Conservation (phyloP, 2,329 filamentous ascomycete genomes). For the Penicillium brasilianum region DNA sequence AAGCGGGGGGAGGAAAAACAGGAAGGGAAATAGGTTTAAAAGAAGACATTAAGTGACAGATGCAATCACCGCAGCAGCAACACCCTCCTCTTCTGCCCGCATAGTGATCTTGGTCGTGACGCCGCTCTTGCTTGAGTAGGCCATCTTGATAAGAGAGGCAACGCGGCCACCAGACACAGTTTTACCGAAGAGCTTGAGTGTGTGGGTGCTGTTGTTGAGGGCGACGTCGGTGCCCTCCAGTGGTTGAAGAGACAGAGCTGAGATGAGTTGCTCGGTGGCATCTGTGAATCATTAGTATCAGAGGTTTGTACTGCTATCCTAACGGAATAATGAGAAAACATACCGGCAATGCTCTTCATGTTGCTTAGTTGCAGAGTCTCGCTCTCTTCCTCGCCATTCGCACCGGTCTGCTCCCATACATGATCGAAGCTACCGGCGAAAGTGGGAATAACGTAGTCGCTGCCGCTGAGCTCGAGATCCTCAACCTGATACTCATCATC, state of each 20-base stretch:
- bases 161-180: conserved; percentile 89
- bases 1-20: conserved; percentile 11
- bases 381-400: conserved; percentile 84
- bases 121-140: conserved; percentile 86
- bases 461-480: conserved; percentile 86
- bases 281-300: conserved; percentile 60
- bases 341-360: conserved; percentile 91
- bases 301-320: conserved; percentile 15
- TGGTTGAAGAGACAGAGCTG: conserved; percentile 86
- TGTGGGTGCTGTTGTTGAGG: conserved; percentile 86
- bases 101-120: conserved; percentile 96
- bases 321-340: conserved; percentile 41
- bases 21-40: conserved; percentile 28
- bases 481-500: conserved; percentile 98
- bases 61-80: conserved; percentile 81
- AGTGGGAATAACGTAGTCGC: conserved; percentile 90
- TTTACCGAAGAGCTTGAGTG: conserved; percentile 94
- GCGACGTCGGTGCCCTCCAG: conserved; percentile 93
- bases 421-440: conserved; percentile 96
- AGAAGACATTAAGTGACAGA: conserved; percentile 71
- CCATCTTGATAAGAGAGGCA: conserved; percentile 87
- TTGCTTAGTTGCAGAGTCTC: conserved; percentile 88
- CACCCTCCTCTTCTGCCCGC: conserved; percentile 88
- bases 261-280: conserved; percentile 87
- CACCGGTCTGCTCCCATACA: conserved; percentile 91